phyloP scores from a whole-genome alignment of 2,329 filamentous ascomycete genomes.

The Fusarium multiceps region DNA sequence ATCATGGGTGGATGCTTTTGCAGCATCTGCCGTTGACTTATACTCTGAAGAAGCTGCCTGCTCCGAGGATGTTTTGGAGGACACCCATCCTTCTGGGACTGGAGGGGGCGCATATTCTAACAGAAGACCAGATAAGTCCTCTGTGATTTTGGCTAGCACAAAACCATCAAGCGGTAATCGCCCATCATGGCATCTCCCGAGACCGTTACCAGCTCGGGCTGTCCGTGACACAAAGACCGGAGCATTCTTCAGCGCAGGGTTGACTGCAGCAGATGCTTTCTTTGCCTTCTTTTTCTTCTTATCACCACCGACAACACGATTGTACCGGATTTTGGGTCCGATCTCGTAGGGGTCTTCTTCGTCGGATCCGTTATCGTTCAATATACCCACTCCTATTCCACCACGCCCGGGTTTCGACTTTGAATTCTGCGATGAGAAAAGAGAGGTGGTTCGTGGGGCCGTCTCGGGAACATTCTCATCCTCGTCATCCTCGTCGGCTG shows the following conservation, averaged over 20 bases:
- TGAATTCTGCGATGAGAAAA: constrained; percentile 54
- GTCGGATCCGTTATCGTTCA: constrained; percentile 94
- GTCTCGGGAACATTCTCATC: constrained; percentile 52
- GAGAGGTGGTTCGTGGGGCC: constrained; percentile 17
- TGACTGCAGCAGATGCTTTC: constrained; percentile 61
- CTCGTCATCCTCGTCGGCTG: constrained; percentile 53
- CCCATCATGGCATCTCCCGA: constrained; percentile 82
- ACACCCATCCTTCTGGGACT: constrained; percentile 80
- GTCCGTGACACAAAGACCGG: constrained; percentile 80
- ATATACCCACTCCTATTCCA: constrained; percentile 85
- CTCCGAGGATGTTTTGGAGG: constrained; percentile 59
- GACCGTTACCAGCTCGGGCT: constrained; percentile 45
- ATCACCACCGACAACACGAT: constrained; percentile 80
- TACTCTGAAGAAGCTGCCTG: constrained; percentile 52
- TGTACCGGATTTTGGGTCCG: constrained; percentile 90
- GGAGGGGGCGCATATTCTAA: constrained; percentile 69
- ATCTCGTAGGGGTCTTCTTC: constrained; percentile 95
- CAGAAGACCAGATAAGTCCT: constrained; percentile 49
- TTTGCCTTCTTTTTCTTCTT: constrained; percentile 82
- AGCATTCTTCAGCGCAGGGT: constrained; percentile 72
- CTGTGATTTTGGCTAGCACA: constrained; percentile 69
- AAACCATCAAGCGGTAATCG: constrained; percentile 85
- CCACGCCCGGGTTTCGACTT: constrained; percentile 65
- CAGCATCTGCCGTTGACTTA: constrained; percentile 78
- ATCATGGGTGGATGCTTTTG: constrained; percentile 80